Conservation (phyloP, 306 rosid species). For the Hylodesmum podocarpum region DNA sequence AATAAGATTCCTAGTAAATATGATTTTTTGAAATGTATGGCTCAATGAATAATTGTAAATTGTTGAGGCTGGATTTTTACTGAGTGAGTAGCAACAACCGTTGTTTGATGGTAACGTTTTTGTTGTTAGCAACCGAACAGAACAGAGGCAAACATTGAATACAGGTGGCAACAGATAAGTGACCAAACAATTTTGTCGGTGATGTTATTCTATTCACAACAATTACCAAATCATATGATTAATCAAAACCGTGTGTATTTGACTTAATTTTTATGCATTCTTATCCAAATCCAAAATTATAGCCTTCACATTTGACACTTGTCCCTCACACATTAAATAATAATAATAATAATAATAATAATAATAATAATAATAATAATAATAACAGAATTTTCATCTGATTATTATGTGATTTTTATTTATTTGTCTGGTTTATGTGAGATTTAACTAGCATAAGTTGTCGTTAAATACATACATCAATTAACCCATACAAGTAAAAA, state of each 20-base stretch:
- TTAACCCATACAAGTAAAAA: no score
- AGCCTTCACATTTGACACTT: neutral
- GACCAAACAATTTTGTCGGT: neutral
- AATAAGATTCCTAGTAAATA: no score
- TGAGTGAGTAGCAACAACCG: neutral
- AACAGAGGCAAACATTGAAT: no score
- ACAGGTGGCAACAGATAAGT: neutral
- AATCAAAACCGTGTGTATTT: neutral
- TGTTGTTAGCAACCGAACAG: no score
- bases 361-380: neutral
- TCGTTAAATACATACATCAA: no score
- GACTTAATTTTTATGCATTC: neutral
- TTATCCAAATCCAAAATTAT: neutral
- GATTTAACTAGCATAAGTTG: no score
- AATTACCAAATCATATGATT: conserved; percentile 6
- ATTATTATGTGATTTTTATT: neutral
- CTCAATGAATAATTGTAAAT: no score
- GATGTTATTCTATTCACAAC: neutral
- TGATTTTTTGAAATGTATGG: no score
- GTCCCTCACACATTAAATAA: neutral
- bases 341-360: neutral
- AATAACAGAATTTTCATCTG: neutral
- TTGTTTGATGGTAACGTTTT: neutral
- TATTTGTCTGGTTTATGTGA: neutral
- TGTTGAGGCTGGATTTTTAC: no score